Conservation (phyloP, 169 alveolate genomes). For the Eimeria acervulina region DNA sequence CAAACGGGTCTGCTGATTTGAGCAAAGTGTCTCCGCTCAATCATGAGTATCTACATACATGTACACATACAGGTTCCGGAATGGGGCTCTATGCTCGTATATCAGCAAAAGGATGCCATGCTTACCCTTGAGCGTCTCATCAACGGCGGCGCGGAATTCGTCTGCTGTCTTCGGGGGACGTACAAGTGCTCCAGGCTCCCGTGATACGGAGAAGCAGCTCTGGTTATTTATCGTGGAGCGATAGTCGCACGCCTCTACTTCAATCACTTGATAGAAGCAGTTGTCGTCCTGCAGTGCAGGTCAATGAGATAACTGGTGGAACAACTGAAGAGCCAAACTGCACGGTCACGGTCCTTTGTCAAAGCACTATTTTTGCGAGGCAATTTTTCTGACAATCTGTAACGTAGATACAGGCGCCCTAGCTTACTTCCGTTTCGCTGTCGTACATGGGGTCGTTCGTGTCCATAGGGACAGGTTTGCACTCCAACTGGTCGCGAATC, state of each 20-base stretch:
- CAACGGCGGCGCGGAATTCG: slow-evolving; percentile 55
- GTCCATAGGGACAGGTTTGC: slow-evolving; percentile 65
- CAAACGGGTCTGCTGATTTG: not conserved
- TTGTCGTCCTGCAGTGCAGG: slow-evolving; percentile 72
- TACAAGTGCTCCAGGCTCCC: slow-evolving; percentile 33
- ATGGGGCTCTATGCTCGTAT: not conserved
- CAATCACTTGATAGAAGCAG: slow-evolving; percentile 80
- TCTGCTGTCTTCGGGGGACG: slow-evolving; percentile 66
- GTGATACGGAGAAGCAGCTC: slow-evolving; percentile 65
- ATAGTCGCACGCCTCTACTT: slow-evolving; percentile 72
- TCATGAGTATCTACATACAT: not conserved
- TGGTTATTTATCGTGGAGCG: slow-evolving; percentile 74
- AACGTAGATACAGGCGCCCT: not conserved
- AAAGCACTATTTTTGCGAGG: not conserved
- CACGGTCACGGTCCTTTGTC: not conserved
- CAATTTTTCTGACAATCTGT: not conserved
- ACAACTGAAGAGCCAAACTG: not conserved
- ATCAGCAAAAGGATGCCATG: not conserved
- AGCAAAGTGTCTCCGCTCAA: not conserved
- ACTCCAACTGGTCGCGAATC: slow-evolving; percentile 71
- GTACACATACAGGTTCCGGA: not conserved
- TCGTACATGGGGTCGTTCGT: slow-evolving; percentile 68
- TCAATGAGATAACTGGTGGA: not conserved
- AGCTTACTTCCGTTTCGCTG: slow-evolving; percentile 66
- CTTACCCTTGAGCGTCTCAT: slow-evolving; percentile 68